Conservation (phyloP, 805 yeast genomes). For the Candida nonsorbophila region DNA sequence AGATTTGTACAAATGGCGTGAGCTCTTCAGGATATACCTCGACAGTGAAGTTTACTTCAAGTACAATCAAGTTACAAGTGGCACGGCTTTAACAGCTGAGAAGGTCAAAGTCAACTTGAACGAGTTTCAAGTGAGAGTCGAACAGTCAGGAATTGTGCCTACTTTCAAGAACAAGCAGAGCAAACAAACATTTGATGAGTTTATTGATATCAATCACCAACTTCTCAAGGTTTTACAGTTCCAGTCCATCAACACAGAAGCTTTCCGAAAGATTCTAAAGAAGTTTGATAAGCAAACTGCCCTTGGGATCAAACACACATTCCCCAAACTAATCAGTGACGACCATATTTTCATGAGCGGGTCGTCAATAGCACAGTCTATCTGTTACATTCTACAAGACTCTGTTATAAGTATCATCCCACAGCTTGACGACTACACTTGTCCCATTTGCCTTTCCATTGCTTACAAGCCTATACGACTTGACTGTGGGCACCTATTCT, state of each 20-base stretch:
- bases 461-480: conserved; percentile 70
- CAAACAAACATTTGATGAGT: conserved; percentile 40
- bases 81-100: conserved; percentile 41
- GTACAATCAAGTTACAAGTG: conserved; percentile 36
- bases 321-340: conserved; percentile 39
- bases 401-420: conserved; percentile 57
- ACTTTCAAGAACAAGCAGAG: conserved; percentile 45
- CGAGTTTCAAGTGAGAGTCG: conserved; percentile 36
- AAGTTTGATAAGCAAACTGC: conserved; percentile 73
- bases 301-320: conserved; percentile 39
- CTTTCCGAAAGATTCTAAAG: conserved; percentile 63
- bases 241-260: conserved; percentile 57
- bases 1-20: conserved; percentile 68
- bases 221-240: conserved; percentile 54
- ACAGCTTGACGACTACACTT: conserved; percentile 68
- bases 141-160: conserved; percentile 28
- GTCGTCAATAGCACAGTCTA: conserved; percentile 46
- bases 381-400: conserved; percentile 52
- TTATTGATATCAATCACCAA: conserved; percentile 48
- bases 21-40: conserved; percentile 57
- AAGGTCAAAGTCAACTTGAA: conserved; percentile 42
- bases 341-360: conserved; percentile 42
- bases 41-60: conserved; percentile 64
- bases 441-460: conserved; percentile 67
- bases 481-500: conserved; percentile 62